Evolutionary conservation across 345 rosid species (phyloP), one percentile per base, ranked within the genome.

Genomic region (Xanthoceras sorbifolium): DNA sequence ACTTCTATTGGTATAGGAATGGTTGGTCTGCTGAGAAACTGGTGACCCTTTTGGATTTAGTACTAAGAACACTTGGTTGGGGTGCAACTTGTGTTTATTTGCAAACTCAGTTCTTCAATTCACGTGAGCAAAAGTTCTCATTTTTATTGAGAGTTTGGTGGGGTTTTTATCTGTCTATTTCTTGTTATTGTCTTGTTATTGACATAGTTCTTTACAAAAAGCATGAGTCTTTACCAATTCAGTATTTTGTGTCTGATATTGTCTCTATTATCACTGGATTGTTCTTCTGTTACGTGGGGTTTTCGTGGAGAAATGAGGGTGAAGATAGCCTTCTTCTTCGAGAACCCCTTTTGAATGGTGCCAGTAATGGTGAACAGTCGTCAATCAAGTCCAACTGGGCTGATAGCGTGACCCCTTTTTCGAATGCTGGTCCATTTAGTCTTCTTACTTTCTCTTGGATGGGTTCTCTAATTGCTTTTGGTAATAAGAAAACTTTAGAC

Each of bases 111-210:
- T 77, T 82, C 67, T 76, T 72, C 14, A 61, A 61, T 75, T 69
- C 78, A 22, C 67, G 76, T 40, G 78, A 76, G 54, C 62, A 59
- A 4, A 83, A 32, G 83, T 85, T 85, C 46, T 82, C 86, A 2
- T 31, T 79, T 72, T 62, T 80, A 22, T 75, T 86, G 84, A 82
- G 90, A 81, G 55, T 86, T 74, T 88, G 89, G 91, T 90, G 85
- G 87, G 89, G 80, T 1, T 82, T 85, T 63, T 86, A 88, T 76
- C 55, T 73, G 1, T 74, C 77, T 62, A 61, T 86, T 77, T 88
- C 90, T 20, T 83, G 85, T 86, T 90, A 84, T 75, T 76, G 69
- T 65, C 79, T 88, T 34, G 83, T 76, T 25, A 57, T 84, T 73
- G 93, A 79, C 80, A 12, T 81, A 67, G 67, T 86, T 76, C 59